Evolutionary conservation across 2,329 filamentous ascomycete genomes (phyloP).

Genomic region (Hypoxylon sp.): DNA sequence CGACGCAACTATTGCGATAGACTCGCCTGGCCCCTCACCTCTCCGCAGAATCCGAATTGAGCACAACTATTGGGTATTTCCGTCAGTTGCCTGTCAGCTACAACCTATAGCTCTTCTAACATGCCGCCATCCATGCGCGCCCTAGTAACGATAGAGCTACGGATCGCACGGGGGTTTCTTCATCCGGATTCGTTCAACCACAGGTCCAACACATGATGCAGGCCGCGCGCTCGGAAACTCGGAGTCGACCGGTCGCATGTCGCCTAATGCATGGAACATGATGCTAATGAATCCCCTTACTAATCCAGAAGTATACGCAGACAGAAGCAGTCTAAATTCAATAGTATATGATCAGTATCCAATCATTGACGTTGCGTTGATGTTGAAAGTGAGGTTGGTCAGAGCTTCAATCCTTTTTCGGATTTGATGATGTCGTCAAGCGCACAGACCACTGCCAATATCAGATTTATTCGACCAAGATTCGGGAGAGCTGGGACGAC

Average conservation of each 20-base stretch:
- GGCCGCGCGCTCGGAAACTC: slow-evolving; percentile 18
- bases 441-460: neutral
- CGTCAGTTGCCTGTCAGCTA: slow-evolving; percentile 1
- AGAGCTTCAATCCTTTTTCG: neutral
- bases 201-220: slow-evolving; percentile 14
- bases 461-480: neutral
- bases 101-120: neutral
- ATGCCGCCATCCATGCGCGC: neutral
- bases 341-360: neutral
- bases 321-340: neutral
- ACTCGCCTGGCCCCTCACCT: neutral
- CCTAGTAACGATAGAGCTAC: slow-evolving; percentile 1
- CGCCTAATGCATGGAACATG: slow-evolving; percentile 7
- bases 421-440: neutral
- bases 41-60: slow-evolving; percentile 10
- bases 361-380: neutral
- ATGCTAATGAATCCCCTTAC: neutral
- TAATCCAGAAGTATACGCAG: neutral
- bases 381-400: neutral
- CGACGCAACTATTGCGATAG: slow-evolving; percentile 40
- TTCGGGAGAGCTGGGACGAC: too few relatives aligned
- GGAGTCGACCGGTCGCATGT: slow-evolving; percentile 20
- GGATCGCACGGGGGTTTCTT: slow-evolving; percentile 19
- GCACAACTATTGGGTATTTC: slow-evolving; percentile 1
- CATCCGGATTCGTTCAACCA: slow-evolving; percentile 10